Evolutionary conservation across 2,329 filamentous ascomycete species (phyloP).

Genomic region (Aureobasidium sp.): DNA sequence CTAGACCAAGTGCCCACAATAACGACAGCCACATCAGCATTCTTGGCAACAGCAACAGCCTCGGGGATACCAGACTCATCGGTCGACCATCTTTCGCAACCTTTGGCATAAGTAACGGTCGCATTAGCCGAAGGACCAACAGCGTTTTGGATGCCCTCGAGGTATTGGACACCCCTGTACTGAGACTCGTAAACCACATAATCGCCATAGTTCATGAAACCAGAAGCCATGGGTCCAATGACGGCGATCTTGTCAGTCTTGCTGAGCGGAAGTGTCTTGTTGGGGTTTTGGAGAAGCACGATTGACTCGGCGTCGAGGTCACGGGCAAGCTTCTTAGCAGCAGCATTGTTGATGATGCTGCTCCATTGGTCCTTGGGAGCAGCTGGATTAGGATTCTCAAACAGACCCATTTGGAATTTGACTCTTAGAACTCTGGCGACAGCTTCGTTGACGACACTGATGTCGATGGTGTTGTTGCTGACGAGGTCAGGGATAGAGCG

Average conservation of each 20-base stretch:
- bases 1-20: slow-evolving; percentile 70
- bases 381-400: slow-evolving; percentile 61
- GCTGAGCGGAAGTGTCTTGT: slow-evolving; percentile 54
- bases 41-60: slow-evolving; percentile 58
- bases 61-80: slow-evolving; percentile 61
- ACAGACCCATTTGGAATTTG: slow-evolving; percentile 65
- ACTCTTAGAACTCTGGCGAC: slow-evolving; percentile 58
- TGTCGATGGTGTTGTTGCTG: slow-evolving; percentile 52
- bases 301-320: slow-evolving; percentile 62
- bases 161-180: slow-evolving; percentile 60
- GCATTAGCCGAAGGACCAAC: slow-evolving; percentile 43
- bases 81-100: slow-evolving; percentile 66
- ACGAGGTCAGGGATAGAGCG: slow-evolving; percentile 60
- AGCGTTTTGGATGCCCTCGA: slow-evolving; percentile 59
- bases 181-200: slow-evolving; percentile 62
- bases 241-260: slow-evolving; percentile 62
- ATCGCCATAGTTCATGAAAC: slow-evolving; percentile 67
- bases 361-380: slow-evolving; percentile 50
- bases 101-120: slow-evolving; percentile 59
- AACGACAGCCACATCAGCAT: slow-evolving; percentile 65
- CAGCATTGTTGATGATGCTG: slow-evolving; percentile 55
- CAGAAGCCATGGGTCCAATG: slow-evolving; percentile 68
- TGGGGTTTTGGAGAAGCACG: slow-evolving; percentile 66
- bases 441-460: slow-evolving; percentile 56
- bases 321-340: slow-evolving; percentile 54